A percentile compares a stretch with the other conserved stretches of the same genome.
These are phyloP conservation scores for Talaromyces albobiverticillius DNA, from an alignment of 2,329 filamentous ascomycete species.

Conservation along the genomic window DNA sequence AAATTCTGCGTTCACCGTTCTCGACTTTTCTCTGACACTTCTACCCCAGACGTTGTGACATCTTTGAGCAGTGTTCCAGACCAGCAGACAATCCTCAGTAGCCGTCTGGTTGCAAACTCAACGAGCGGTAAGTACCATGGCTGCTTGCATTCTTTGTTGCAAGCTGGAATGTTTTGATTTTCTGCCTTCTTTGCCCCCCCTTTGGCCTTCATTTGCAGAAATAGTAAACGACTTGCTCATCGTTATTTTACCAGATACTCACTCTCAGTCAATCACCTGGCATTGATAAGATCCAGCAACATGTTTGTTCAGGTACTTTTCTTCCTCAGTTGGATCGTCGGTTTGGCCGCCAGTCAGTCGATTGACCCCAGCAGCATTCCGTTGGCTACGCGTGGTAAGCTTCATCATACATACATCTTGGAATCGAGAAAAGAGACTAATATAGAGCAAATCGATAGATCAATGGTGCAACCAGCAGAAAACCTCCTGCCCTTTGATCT, in stretches of 20 bases:
- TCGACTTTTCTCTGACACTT: neutral
- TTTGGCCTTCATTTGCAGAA: neutral
- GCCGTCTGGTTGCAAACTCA: too few relatives aligned
- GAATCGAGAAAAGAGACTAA: neutral
- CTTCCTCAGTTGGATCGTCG: slow-evolving; percentile 27
- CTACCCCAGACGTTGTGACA: too few relatives aligned
- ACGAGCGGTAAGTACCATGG: neutral
- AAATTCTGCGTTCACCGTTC: neutral
- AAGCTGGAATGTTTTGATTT: neutral
- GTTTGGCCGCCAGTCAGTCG: slow-evolving; percentile 33
- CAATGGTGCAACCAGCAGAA: slow-evolving; percentile 44
- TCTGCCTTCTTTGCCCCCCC: neutral
- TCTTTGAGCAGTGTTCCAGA: too few relatives aligned
- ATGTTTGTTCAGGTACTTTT: slow-evolving; percentile 24
- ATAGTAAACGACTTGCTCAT: slow-evolving; percentile 5
- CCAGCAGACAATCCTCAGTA: too few relatives aligned
- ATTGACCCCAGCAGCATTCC: slow-evolving; percentile 39
- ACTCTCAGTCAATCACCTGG: neutral
- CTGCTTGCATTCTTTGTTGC: neutral
- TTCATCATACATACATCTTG: neutral
- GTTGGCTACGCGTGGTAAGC: slow-evolving; percentile 34
- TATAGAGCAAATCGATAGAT: slow-evolving; percentile 26
- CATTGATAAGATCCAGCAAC: slow-evolving; percentile 13
- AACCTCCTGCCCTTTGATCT: slow-evolving; percentile 44
- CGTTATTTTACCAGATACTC: neutral